Conservation (phyloP, 2,329 filamentous ascomycete genomes). For the Sclerotinia spermophila region DNA sequence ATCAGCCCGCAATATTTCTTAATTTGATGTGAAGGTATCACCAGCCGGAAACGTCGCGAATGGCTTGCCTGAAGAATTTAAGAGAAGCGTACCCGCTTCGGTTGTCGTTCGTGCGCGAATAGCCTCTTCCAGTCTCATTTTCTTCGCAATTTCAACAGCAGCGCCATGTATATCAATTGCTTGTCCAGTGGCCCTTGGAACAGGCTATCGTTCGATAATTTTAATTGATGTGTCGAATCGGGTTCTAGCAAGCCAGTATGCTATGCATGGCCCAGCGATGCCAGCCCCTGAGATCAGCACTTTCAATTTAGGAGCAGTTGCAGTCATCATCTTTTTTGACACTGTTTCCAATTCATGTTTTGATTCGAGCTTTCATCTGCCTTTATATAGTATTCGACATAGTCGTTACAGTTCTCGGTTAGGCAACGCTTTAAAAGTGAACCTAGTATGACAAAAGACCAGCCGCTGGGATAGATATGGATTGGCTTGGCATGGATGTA, state of each 20-base stretch:
- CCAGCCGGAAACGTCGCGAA: constrained; percentile 40
- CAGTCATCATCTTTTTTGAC: neutral
- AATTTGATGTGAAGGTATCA: constrained; percentile 43
- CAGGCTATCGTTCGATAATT: constrained; percentile 42
- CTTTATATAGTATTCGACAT: neutral
- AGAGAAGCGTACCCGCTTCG: constrained; percentile 44
- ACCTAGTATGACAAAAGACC: neutral
- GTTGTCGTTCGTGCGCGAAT: constrained; percentile 40
- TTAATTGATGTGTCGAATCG: constrained; percentile 38
- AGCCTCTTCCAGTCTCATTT: constrained; percentile 42
- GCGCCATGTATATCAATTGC: constrained; percentile 51
- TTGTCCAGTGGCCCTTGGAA: constrained; percentile 46
- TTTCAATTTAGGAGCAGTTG: constrained; percentile 11
- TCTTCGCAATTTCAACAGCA: constrained; percentile 40
- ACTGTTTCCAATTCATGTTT: neutral
- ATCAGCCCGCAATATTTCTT: constrained; percentile 45
- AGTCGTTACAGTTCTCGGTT: neutral
- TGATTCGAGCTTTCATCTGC: neutral
- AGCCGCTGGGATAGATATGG: neutral
- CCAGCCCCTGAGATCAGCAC: constrained; percentile 39
- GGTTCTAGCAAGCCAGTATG: constrained; percentile 46
- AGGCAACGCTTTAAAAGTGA: neutral
- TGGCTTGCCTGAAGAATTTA: constrained; percentile 39
- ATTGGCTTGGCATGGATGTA: neutral
- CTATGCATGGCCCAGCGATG: constrained; percentile 43